Evolutionary conservation across 2,329 filamentous ascomycete genomes (phyloP), one percentile per base, ranked within the genome.

Genomic region (Fusarium nematophilum): DNA sequence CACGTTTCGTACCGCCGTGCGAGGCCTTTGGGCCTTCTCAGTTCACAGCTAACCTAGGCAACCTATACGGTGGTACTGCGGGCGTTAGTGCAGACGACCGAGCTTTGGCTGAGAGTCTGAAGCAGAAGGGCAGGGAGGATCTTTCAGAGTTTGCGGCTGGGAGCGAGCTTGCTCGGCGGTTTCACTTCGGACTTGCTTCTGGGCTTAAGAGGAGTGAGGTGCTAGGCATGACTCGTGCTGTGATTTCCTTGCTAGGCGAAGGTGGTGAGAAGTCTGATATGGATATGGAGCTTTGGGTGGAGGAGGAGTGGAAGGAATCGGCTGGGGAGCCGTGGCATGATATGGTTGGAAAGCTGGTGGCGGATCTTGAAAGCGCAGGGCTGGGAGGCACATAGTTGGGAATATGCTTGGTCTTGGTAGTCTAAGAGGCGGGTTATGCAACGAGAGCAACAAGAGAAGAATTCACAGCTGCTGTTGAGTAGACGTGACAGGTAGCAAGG

Each of bases 241-340:
- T 50, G 3, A 26, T 50, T 10, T 50, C 37, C 9, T 27, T 50
- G 38, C 47, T 50, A 6, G 33, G 40, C 2, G 26, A 31, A 11
- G 27, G 21, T 3, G 14, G 11, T 6, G 26, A 44, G 10, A 36
- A 23, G 26, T 18, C 27, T 15, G 29, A 26, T 5, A 21, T 15
- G 38, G 15, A 17, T n/a, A n/a, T 50, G 18, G 40, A 23, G 14
- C 37, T 27, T 42, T 50, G 47, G 47, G 37, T 43, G 6, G 30
- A 42, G n/a, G 15, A 33, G 9, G 27, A 50, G 37, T 86, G 83
- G 73, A 78, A 82, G 53, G 59, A 57, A 0, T n/a, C n/a, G n/a
- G n/a, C n/a, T n/a, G n/a, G n/a, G n/a, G n/a, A n/a, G n/a, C n/a
- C n/a, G n/a, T n/a, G n/a, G n/a, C n/a, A n/a, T n/a, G n/a, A n/a